Base-by-base conservation (phyloP, 148 eudicot species). In the Chenopodium berlandieri region DNA sequence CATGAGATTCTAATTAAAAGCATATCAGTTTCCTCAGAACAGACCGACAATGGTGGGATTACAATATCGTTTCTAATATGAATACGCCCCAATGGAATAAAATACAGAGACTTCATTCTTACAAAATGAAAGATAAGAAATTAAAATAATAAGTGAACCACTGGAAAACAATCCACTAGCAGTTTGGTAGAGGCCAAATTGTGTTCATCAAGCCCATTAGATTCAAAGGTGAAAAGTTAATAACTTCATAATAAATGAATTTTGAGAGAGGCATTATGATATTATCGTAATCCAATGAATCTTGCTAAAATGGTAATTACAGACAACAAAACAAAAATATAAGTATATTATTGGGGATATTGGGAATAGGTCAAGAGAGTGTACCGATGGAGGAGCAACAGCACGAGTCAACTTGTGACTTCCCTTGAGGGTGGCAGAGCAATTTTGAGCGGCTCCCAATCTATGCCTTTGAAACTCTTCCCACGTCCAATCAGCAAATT, bases 361-460 rank as follows among this genome's bases (percentile, higher is more conserved):
- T 22, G 25, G 23, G 37, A 63, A 22, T 22, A 63, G 54, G 6
- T 31, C 16, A 48, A 52, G 50, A 60, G 32, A 1, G 70, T 80
- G 30, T 88, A 97, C 99, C 92, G 77, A n/a, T 71, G 83, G 87
- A 17, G 99, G 99, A 82, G 91, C 92, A 69, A 75, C 76, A 44
- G 70, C 88, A 67, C 85, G 82, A 48, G 98, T 88, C 76, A 94
- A 80, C 85, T 89, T 92, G 94, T 92, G 96, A 78, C 79, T 94
- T 75, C 99, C 98, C 87, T 88, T 91, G 50, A 82, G 83, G 72
- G 99, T 97, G 60, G 99, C 99, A 66, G 99, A 97, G 80, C 99
- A 97, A 76, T 97, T 92, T 81, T 97, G 99, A 60, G 95, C 95
- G 82, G 98, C 99, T 81, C 99, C 99, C 82, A 97, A 84, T 79